A percentile compares a stretch with the other conserved stretches of the same genome.
phyloP scores from a whole-genome alignment of 192 early-diverging fungal species.

The Helicostylum pulchrum region DNA sequence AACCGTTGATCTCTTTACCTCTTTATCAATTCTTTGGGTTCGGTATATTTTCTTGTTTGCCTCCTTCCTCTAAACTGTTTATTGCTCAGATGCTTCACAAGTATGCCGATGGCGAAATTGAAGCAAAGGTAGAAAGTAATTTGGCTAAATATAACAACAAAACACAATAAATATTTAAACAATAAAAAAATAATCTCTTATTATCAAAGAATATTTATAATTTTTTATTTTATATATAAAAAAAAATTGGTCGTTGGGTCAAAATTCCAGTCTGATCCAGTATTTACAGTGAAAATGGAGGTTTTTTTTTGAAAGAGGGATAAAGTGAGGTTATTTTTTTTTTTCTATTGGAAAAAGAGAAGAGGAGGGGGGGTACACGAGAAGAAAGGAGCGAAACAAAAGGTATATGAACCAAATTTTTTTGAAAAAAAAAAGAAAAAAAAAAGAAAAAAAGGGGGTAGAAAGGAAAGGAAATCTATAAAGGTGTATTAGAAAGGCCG shows the following conservation, averaged over 20 bases:
- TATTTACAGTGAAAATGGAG: slow-evolving; percentile 12
- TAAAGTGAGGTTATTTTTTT: background rate
- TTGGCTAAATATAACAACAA: too few species aligned
- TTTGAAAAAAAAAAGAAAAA: background rate
- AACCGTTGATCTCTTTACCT: slow-evolving; percentile 8
- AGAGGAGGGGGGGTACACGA: background rate
- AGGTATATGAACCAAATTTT: background rate
- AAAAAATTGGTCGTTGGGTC: background rate
- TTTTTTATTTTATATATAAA: background rate
- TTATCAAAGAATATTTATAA: background rate
- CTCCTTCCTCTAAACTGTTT: background rate
- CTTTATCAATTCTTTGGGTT: slow-evolving; percentile 8
- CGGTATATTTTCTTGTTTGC: background rate
- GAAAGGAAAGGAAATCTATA: background rate
- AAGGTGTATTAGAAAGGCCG: slow-evolving; percentile 2
- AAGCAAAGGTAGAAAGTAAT: too few species aligned
- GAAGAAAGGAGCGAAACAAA: background rate
- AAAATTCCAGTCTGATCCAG: background rate
- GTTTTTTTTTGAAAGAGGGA: background rate
- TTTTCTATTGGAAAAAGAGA: background rate
- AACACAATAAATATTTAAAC: too few species aligned
- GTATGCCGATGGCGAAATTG: background rate
- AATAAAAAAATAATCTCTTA: background rate
- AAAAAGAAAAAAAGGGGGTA: background rate
- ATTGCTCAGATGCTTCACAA: background rate